Evolutionary conservation across 2,329 filamentous ascomycete genomes (phyloP), one percentile per base, ranked within the genome.

Genomic region (Ustulina deusta): DNA sequence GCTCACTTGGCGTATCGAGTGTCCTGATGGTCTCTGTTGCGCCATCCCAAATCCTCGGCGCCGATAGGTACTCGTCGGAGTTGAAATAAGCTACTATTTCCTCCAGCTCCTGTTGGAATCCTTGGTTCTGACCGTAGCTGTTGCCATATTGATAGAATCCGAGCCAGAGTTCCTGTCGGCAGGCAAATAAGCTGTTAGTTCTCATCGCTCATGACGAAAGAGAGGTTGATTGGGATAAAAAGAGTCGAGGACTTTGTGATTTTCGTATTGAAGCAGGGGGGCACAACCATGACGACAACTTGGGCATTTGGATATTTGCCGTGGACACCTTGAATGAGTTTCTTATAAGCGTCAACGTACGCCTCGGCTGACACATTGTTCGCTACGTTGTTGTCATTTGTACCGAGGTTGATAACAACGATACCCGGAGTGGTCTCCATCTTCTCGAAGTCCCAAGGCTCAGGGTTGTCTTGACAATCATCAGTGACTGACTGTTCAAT

Each of bases 11-110:
- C 25, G 66, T 74, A 61, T 78, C 70, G 1, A 77, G 76, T 2
- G 64, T 74, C 27, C 74, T 78, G 1, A 76, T 81, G 25, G 74
- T 78, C 60, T 82, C 81, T 20, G 76, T 81, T 32, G 78, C 75
- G 11, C 77, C 81, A 64, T 84, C 78, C 75, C 81, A 84, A 10
- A 79, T 74, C 9, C 75, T 68, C 0, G 82, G 81, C 29, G 79
- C 78, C 4, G 71, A 72, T 22, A 85, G 77, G 68, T 83, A 84
- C 17, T 75, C 72, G 2, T 77, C 73, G n/a, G 80, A 81, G 74
- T 84, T 85, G 80, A 86, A 89, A 72, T 85, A 83, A 54, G 85
- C 74, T 63, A 85, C 83, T 27, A 89, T 83, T 7, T 81, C 73
- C 66, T 82, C 79, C 17, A 87, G 84, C 70, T 88, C 84, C 34